Evolutionary conservation across 768 basidiomycete species (phyloP), one percentile per base, ranked within the genome.

Genomic region (Multifurca ochricompacta): DNA sequence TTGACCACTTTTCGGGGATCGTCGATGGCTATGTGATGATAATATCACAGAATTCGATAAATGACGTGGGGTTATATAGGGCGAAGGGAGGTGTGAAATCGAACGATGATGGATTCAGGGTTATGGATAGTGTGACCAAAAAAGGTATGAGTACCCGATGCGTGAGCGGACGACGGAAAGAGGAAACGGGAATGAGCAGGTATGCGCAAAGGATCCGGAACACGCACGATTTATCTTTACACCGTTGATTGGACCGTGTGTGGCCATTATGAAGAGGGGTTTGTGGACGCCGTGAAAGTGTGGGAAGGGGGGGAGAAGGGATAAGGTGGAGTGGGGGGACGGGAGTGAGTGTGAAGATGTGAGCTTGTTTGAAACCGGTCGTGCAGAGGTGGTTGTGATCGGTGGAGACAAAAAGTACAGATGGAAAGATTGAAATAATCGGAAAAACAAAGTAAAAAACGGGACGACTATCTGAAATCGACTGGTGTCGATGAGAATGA

Each of bases 1-100:
- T 90, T 92, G 75, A 95, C 86, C 66, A 96, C 80, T 74, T 90
- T 90, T 71, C 86, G 81, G n/a, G 95, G 92, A 75, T 99, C 95
- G 75, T 98, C 96, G 73, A 87, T 82, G 68, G 82, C 84, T 87
- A 70, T 56, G 64, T 63, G 62, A 59, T 61, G 37, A 51, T 25
- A 53, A 40, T 36, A 40, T 46, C 50, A 53, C 59, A 30, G 55
- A 65, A 41, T 69, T 62, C 42, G 16, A 62, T 58, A 23, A 61
- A 69, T 59, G 62, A 42, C 63, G 67, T 25, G 36, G 63, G 63
- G 63, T 66, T 52, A 66, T 56, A 66, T 48, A 64, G 67, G 64
- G 73, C 32, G 59, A 16, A 25, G 18, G 53, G 16, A 23, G 42
- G 35, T 13, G 48, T 25, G 41, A 14, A 32, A 34, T 47, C n/a